These are phyloP conservation scores for Plantago ovata DNA, from an alignment of 257 asterid genomes.

Conservation along the genomic window DNA sequence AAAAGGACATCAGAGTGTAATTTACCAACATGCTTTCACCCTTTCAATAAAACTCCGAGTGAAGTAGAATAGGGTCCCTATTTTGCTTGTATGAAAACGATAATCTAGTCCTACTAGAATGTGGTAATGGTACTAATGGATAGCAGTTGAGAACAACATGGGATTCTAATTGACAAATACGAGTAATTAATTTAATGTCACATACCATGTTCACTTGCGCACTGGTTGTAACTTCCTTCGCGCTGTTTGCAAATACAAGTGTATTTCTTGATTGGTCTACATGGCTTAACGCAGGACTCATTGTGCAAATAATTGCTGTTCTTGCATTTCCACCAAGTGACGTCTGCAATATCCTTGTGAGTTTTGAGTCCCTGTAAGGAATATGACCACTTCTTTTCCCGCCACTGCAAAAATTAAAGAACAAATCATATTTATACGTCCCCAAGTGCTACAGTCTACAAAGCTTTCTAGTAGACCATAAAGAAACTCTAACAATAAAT, in stretches of 20 bases:
- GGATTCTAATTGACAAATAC: constrained; percentile 3
- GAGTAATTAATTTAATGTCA: constrained; percentile 2
- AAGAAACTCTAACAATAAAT: too few relatives aligned
- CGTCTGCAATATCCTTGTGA: constrained; percentile 88
- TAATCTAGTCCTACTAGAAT: constrained; percentile 7
- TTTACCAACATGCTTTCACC: neutral
- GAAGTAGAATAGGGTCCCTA: constrained; percentile 1
- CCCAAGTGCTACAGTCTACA: neutral
- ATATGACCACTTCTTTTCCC: constrained; percentile 75
- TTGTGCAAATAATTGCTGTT: constrained; percentile 91
- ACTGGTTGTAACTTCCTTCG: constrained; percentile 86
- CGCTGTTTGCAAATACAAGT: constrained; percentile 82
- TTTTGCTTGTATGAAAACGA: constrained; percentile 6
- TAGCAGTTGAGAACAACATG: neutral
- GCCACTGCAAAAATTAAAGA: constrained; percentile 45
- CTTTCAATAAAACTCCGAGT: neutral
- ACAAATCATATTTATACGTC: neutral
- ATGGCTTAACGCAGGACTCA: constrained; percentile 93
- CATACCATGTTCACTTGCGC: constrained; percentile 96
- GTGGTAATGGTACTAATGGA: neutral
- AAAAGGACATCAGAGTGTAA: too few relatives aligned
- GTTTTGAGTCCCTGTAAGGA: constrained; percentile 87
- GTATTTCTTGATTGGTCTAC: constrained; percentile 94
- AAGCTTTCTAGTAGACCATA: too few relatives aligned
- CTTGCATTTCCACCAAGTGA: constrained; percentile 97